phyloP scores from a whole-genome alignment of 2,329 filamentous ascomycete species.

The Cytospora chrysosperma region DNA sequence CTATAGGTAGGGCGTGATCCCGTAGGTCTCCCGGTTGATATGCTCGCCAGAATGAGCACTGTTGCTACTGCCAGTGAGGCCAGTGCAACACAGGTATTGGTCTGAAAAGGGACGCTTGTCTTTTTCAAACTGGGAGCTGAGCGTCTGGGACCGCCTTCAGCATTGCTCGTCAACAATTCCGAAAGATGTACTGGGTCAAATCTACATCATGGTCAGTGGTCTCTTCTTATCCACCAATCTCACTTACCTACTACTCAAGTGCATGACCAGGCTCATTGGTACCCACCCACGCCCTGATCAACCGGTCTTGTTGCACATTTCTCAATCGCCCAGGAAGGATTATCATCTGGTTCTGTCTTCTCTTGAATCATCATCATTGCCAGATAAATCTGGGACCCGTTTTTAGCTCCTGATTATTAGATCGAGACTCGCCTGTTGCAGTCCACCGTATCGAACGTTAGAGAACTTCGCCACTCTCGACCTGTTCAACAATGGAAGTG shows the following conservation, averaged over 20 bases:
- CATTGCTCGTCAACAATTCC: too few relatives aligned
- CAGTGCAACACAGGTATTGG: constrained; percentile 6
- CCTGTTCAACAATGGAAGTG: constrained; percentile 7
- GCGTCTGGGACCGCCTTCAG: not conserved
- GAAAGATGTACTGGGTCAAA: too few relatives aligned
- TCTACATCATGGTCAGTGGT: constrained; percentile 6
- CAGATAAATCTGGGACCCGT: not conserved
- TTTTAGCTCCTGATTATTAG: not conserved
- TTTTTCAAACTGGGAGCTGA: not conserved
- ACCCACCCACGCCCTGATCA: constrained; percentile 3
- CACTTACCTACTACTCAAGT: constrained; percentile 1
- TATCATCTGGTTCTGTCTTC: not conserved
- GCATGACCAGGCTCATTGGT: not conserved
- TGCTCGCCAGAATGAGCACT: not conserved
- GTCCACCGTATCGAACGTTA: not conserved
- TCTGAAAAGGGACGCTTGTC: not conserved
- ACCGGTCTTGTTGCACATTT: not conserved
- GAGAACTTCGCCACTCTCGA: not conserved
- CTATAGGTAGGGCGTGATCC: not conserved
- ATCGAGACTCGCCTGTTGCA: not conserved
- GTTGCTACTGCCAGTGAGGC: not conserved
- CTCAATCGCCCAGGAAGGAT: not conserved
- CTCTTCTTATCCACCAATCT: constrained; percentile 1
- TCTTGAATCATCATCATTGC: not conserved
- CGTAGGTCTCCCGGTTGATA: not conserved